Evolutionary conservation across 1,284 basidiomycete species (phyloP).

Genomic region (Sporisorium exsertum): DNA sequence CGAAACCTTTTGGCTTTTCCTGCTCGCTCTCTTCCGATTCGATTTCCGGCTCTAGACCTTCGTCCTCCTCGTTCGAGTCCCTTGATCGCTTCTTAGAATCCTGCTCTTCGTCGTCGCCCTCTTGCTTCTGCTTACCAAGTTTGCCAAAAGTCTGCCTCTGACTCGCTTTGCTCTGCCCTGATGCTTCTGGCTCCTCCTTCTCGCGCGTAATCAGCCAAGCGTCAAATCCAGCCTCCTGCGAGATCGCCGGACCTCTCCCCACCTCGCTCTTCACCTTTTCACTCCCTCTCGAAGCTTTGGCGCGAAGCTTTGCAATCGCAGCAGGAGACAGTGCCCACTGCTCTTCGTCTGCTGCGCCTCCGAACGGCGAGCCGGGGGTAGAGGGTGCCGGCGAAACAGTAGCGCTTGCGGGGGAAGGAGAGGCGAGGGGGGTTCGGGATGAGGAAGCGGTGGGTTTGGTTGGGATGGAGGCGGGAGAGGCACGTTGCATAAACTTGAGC

Average conservation of each 20-base stretch:
- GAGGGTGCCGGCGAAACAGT: conserved; percentile 6
- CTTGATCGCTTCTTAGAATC: conserved; percentile 10
- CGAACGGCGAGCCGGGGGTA: conserved; percentile 5
- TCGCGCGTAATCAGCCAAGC: conserved; percentile 38
- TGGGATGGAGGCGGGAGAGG: conserved; percentile 16
- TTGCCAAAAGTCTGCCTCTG: conserved; percentile 30
- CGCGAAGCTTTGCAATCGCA: conserved; percentile 27
- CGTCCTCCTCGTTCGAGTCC: neutral
- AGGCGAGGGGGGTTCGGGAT: neutral
- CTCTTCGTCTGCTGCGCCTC: conserved; percentile 19
- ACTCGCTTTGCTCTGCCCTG: neutral
- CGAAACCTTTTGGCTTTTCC: conserved; percentile 8
- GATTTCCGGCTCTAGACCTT: conserved; percentile 19
- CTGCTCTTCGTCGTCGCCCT: conserved; percentile 9
- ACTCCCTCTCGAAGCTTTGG: conserved; percentile 10
- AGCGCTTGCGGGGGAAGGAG: conserved; percentile 12
- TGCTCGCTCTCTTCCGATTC: conserved; percentile 13
- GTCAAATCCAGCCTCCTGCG: conserved; percentile 43
- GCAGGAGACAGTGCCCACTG: conserved; percentile 41
- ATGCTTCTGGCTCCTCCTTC: neutral
- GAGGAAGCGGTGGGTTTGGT: conserved; percentile 2
- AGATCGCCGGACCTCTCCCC: conserved; percentile 7
- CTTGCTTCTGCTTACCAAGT: conserved; percentile 16
- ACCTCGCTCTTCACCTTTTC: neutral
- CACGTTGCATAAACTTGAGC: conserved; percentile 57